Base-by-base conservation (phyloP, 768 basidiomycete genomes). In the Austroboletus eburneus region DNA sequence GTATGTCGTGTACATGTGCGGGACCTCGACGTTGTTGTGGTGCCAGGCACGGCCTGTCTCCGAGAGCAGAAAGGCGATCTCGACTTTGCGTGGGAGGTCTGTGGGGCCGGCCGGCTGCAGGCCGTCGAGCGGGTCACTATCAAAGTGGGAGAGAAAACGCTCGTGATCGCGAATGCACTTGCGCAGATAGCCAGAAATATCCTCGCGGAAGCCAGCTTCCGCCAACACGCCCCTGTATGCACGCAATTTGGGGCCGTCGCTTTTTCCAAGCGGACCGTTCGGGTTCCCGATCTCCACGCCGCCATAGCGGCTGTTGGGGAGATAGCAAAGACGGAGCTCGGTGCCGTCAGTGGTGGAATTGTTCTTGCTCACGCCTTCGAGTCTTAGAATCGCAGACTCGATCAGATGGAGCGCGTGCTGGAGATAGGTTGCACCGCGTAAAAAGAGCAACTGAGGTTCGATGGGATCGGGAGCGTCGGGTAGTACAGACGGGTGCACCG, bases 101-200 rank as follows among this genome's bases (percentile, higher is more conserved):
- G 58, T 42, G 21, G 57, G 56, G 62, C 34, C 39, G 44, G 50
- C 45, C 14, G 27, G 5, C 13, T 61, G 50, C 1, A 58, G 57
- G 5, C 70, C 69, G 49, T 87, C 86, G 23, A 89, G 70, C 5
- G 82, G 12, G 27, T 27, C n/a, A n/a, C n/a, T 80, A 62, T 90
- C 87, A 56, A 93, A 94, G 62, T 92, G 86, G 0, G 80, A 66
- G 18, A 92, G 74, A 59, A 92, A 94, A 53, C 80, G 81, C 57
- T 92, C 87, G 50, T 91, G 87, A 62, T 94, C 91, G 9, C 87
- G 81, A 54, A 91, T 74, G 54, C 81, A 79, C 70, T 88, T 91
- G 71, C 75, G 80, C 27, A 92, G 58, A 35, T 87, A 68, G 18
- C 68, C 62, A 5, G 62, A 63, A 36, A 93, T 72, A 35, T 81